Base-by-base conservation (phyloP, 179 eudicot genomes). In the Dionaea muscipula region DNA sequence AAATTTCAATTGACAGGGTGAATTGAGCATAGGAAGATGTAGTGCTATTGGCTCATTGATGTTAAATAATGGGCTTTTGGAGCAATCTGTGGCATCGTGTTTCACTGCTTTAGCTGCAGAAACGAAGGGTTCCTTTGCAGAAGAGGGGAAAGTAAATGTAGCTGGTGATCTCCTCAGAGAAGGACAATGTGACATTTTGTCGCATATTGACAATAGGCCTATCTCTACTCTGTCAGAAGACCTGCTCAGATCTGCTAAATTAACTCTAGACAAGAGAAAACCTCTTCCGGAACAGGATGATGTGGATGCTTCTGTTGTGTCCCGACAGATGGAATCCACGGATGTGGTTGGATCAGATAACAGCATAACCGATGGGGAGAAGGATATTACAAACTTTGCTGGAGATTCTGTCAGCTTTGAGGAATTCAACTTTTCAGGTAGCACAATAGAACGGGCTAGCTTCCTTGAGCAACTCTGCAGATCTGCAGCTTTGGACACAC, bases 401-500 rank as follows among this genome's bases (percentile, higher is more conserved):
- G 72, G 68, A 24, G 67, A 63, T 45, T 71, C 45, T 47, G 23
- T 65, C 56, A 53, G 59, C 51, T 65, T 75, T 50, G 67, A 68
- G 52, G 51, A 51, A 25, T 39, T 72, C 60, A 67, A 81, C 37
- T 56, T 68, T 68, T 65, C 76, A 26, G 64, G 66, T 51, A 62
- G 59, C 55, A 49, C 67, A 48, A 54, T 71, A 48, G 81, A 82
- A 45, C 75, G 75, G 49, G 79, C 77, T 61, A 81, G 73, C 68
- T 26, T 72, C 62, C 69, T 70, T 28, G 94, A 76, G 63, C 76
- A 75, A 60, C 68, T 74, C 6, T 72, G 81, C 64, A 73, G 51
- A 70, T 72, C 85, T 61, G 74, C 80, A 25, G 70, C 77, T 66
- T 56, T 59, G 68, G 52, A 70, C 53, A 77, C 84, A 53, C 89